A percentile compares a stretch with the other conserved stretches of the same genome.
Evolutionary conservation across 2,329 filamentous ascomycete genomes (phyloP).

Genomic region (Paracorniculantispora psalliotae): DNA sequence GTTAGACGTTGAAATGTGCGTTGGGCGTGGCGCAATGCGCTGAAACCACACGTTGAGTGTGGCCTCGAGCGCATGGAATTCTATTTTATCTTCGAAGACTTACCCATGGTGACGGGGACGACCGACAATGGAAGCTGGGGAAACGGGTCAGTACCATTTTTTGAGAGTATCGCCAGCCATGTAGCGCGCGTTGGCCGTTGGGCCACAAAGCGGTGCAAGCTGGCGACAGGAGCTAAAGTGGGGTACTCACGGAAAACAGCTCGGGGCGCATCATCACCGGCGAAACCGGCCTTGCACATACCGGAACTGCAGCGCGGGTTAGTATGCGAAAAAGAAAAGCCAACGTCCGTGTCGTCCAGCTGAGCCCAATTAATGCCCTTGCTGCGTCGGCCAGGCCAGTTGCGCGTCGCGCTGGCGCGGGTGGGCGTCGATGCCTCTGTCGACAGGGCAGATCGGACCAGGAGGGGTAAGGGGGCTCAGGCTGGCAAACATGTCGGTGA

Average conservation of each 20-base stretch:
- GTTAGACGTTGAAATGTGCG: background rate
- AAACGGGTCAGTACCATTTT: background rate
- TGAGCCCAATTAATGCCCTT: background rate
- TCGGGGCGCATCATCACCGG: conserved; percentile 99
- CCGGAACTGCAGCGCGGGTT: conserved; percentile 70
- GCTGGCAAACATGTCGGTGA: conserved; percentile 31
- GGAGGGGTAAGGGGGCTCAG: conserved; percentile 19
- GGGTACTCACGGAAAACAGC: conserved; percentile 95
- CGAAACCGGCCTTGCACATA: conserved; percentile 99
- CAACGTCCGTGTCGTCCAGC: background rate
- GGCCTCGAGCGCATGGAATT: background rate
- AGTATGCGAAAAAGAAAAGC: conserved; percentile 25
- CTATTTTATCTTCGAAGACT: conserved; percentile 34
- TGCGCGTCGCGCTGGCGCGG: conserved; percentile 1
- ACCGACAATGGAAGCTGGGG: conserved; percentile 77
- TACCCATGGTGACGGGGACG: conserved; percentile 99
- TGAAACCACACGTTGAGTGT: background rate
- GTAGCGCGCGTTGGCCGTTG: background rate
- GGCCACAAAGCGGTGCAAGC: conserved; percentile 2
- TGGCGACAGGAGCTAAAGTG: conserved; percentile 27
- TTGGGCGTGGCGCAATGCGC: background rate
- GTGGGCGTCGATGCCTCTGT: conserved; percentile 4
- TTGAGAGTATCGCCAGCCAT: background rate
- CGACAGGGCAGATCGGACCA: conserved; percentile 3
- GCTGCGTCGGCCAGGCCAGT: background rate